Base-by-base conservation (phyloP, 768 basidiomycete genomes). In the Lactifluus piperatus region DNA sequence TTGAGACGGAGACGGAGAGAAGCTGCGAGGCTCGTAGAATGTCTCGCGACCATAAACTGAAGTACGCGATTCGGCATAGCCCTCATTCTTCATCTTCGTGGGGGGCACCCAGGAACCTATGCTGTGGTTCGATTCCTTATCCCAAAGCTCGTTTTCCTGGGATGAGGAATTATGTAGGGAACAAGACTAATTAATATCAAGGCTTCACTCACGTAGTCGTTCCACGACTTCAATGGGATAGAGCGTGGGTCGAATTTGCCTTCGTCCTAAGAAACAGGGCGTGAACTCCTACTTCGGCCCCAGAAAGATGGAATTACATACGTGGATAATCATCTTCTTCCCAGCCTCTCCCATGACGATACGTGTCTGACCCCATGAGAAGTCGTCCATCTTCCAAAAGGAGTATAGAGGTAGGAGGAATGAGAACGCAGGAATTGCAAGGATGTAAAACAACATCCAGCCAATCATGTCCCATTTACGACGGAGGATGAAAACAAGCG, bases 391-490 rank as follows among this genome's bases (percentile, higher is more conserved):
- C 64, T 77, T 80, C 94, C 94, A 98, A 85, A 97, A 95, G 5
- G 92, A 94, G 71, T 93, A 94, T 13, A 97, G 75, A 4, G 93
- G 94, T 27, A 97, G 81, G 76, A 91, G 80, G 79, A 97, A 90
- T 7, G 92, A 93, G 76, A 95, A 97, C 44, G 84, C 81, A 4
- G 94, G 94, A 63, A 97, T 90, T 56, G 95, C 94, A 37, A 94
- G 71, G 69, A 98, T 92, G 73, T 98, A 99, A 75, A 99, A 91
- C 30, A 91, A 67, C 88, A 92, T 91, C 92, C 94, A 95, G 4
- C 92, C 93, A 66, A 97, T 84, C 93, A 97, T 97, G 71, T 97
- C 94, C 90, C 94, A 98, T 71, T 97, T 93, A 63, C 92, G 84
- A 50, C 94, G 82, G 69, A 97, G 76, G 60, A 97, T 75, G 73